These are phyloP conservation scores for Pleurotus tuber-regium DNA, from an alignment of 768 basidiomycete species.

Conservation along the genomic window DNA sequence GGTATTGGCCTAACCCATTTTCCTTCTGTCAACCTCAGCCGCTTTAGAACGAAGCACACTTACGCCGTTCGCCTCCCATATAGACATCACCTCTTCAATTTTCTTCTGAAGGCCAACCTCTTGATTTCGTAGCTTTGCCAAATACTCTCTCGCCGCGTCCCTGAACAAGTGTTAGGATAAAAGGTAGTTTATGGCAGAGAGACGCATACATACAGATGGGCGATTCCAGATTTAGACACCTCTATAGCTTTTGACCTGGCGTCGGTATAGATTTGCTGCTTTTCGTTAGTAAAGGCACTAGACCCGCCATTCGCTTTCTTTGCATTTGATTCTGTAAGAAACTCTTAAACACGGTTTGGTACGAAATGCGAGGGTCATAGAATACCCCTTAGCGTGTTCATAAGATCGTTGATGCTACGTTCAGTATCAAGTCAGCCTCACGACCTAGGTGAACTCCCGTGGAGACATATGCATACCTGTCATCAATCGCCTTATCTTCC, in stretches of 20 bases:
- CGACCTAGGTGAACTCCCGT: too few relatives aligned
- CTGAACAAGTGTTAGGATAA: background rate
- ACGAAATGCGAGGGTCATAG: background rate
- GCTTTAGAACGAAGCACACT: background rate
- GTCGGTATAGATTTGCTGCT: background rate
- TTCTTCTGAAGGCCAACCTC: background rate
- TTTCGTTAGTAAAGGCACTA: background rate
- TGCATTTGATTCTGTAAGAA: background rate
- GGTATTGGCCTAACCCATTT: constrained; percentile 5
- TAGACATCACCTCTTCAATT: background rate
- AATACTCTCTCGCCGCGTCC: background rate
- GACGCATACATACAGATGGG: constrained; percentile 1
- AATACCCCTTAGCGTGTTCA: background rate
- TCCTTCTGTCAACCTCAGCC: background rate
- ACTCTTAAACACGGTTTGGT: background rate
- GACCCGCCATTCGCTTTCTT: background rate
- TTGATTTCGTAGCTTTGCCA: background rate
- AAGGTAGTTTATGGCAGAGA: background rate
- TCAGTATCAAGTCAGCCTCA: too few relatives aligned
- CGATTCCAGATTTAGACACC: background rate
- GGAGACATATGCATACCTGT: background rate
- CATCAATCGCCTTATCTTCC: background rate
- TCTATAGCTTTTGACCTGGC: background rate
- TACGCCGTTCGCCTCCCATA: constrained; percentile 1
- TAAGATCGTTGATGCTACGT: background rate